A percentile compares a stretch with the other conserved stretches of the same genome.
Evolutionary conservation across 78 protist species (phyloP).

Genomic region (Protostelium mycophagum): DNA sequence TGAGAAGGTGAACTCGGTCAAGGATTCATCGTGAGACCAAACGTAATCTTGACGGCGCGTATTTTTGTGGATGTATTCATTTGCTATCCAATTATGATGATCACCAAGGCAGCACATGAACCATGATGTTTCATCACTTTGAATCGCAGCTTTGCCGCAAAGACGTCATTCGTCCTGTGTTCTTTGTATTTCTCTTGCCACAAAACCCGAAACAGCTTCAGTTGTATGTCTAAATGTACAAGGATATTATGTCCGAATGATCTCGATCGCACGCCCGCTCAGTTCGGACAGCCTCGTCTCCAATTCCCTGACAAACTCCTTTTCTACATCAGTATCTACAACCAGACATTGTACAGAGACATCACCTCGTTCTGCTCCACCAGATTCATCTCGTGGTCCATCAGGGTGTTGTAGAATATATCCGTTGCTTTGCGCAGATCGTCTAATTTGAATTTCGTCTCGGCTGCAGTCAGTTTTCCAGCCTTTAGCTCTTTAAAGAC

Average conservation of each 20-base stretch:
- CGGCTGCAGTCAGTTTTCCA: background rate
- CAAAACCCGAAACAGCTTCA: too few relatives aligned
- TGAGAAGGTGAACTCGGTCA: background rate
- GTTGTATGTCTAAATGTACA: background rate
- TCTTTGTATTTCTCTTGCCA: too few relatives aligned
- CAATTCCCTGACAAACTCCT: background rate
- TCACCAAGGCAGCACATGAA: too few relatives aligned
- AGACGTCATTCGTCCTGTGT: too few relatives aligned
- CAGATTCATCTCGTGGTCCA: background rate
- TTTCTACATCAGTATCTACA: too few relatives aligned
- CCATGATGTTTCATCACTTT: too few relatives aligned
- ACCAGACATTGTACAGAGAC: background rate
- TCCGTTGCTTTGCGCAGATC: background rate
- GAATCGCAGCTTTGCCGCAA: too few relatives aligned
- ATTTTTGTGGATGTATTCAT: too few relatives aligned
- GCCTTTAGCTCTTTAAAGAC: background rate
- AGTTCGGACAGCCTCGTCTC: background rate
- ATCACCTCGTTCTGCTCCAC: background rate
- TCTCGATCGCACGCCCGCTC: background rate
- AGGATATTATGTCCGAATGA: background rate
- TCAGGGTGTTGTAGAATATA: background rate
- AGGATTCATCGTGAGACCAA: too few relatives aligned
- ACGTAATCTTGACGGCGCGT: too few relatives aligned
- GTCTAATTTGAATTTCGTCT: background rate
- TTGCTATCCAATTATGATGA: too few relatives aligned